Evolutionary conservation across 495 filamentous ascomycete species (phyloP), one percentile per base, ranked within the genome.

Genomic region (Podospora appendiculata): DNA sequence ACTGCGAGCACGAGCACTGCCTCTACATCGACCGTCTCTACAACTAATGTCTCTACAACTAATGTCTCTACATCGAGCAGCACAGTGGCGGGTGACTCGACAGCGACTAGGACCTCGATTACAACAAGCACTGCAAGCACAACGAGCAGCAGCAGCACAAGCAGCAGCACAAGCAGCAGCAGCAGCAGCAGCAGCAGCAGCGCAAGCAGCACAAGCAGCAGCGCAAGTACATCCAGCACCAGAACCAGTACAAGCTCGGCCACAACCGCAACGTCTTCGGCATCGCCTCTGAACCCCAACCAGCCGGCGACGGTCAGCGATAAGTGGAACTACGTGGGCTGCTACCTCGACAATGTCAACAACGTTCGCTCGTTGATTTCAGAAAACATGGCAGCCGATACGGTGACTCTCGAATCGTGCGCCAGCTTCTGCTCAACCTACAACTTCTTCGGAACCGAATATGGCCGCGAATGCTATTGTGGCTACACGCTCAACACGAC

Each of bases 381-480:
- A 0, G 69, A 60, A 8, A 73, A 72, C 13, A 71, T 62, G 0
- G 58, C 61, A 11, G 59, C 66, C 11, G 55, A 71, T 47, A 52
- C 55, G 35, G 77, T 79, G 67, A 83, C 79, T 1, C 61, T 79
- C 7, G 70, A 76, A 52, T 67, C 68, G 41, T 84, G 81, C 59
- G 66, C 80, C 32, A 59, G 68, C 36, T 79, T 78, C 63, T 82
- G 79, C 35, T 39, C 38, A 6, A 64, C 60, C 49, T 80, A 67
- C 62, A 67, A 46, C 56, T 52, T 47, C 40, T 58, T 58, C 11
- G 56, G 56, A 6, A 39, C 45, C 32, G 56, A 58, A 32, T 58
- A 51, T 18, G 47, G 36, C 1, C 47, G 56, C 10, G 56, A 58
- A 25, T 58, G 56, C 16, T 58, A 42, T 32, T 58, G 56, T 32